Conservation (phyloP, 2,329 filamentous ascomycete genomes). For the Xylariaceae sp. region DNA sequence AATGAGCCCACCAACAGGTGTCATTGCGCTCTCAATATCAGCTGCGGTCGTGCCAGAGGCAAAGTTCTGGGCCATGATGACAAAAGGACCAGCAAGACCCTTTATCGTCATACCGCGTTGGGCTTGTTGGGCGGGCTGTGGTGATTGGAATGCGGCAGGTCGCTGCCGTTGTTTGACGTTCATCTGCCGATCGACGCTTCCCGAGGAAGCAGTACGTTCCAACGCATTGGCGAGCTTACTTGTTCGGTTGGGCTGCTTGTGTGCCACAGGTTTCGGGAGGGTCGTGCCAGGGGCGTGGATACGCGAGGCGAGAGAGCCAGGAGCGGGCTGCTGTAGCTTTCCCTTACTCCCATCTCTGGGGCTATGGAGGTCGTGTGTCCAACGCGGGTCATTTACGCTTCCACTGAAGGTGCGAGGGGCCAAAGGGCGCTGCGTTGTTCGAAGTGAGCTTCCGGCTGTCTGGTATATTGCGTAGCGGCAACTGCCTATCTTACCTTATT, state of each 20-base stretch:
- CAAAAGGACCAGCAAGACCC: constrained; percentile 68
- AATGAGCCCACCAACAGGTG: constrained; percentile 66
- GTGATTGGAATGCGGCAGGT: not conserved
- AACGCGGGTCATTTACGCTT: constrained; percentile 59
- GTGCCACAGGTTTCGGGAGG: constrained; percentile 17
- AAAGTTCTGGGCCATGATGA: constrained; percentile 76
- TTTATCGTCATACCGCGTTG: constrained; percentile 61
- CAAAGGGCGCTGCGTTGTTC: constrained; percentile 26
- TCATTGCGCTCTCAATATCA: constrained; percentile 79
- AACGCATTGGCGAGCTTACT: constrained; percentile 43
- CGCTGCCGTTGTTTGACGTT: constrained; percentile 19
- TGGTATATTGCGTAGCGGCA: too few species aligned
- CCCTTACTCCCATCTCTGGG: constrained; percentile 36
- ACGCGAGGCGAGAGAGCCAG: constrained; percentile 42
- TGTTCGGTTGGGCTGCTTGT: constrained; percentile 25
- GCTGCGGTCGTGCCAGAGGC: constrained; percentile 75
- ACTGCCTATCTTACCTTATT: constrained; percentile 53
- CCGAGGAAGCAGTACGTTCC: constrained; percentile 33
- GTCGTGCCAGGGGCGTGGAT: constrained; percentile 37
- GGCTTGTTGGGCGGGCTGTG: constrained; percentile 15
- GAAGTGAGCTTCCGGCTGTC: too few species aligned
- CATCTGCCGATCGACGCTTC: constrained; percentile 29
- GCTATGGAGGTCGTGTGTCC: constrained; percentile 66
- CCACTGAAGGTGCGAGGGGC: constrained; percentile 37
- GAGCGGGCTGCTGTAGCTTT: constrained; percentile 32